Evolutionary conservation across 169 alveolate species (phyloP).

Genomic region (Eimeria falciformis): DNA sequence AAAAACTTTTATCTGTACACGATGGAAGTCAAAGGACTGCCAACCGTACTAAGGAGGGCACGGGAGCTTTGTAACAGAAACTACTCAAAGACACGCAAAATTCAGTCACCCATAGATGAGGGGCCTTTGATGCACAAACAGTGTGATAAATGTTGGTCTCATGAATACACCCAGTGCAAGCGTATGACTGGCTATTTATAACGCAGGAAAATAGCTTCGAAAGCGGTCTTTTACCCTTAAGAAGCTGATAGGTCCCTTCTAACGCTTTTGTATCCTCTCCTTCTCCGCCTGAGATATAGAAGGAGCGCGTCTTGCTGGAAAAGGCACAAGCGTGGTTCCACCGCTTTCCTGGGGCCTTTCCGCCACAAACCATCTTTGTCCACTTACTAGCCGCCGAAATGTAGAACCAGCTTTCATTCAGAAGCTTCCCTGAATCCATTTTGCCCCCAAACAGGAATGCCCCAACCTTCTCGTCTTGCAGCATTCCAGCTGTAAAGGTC

Average conservation of each 20-base stretch:
- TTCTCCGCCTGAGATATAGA: slow-evolving; percentile 30
- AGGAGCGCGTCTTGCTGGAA: neutral
- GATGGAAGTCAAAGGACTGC: too few relatives aligned
- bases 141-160: too few relatives aligned
- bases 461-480: neutral
- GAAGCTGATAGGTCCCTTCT: neutral
- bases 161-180: too few relatives aligned
- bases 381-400: neutral
- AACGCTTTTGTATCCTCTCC: neutral
- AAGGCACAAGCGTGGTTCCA: slow-evolving; percentile 42
- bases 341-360: neutral
- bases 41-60: too few relatives aligned
- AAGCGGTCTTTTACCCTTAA: slow-evolving; percentile 2
- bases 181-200: too few relatives aligned
- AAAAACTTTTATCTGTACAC: too few relatives aligned
- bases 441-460: slow-evolving; percentile 34
- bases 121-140: too few relatives aligned
- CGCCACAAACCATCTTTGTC: neutral
- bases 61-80: too few relatives aligned
- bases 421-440: neutral
- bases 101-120: too few relatives aligned
- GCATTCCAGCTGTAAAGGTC: neutral
- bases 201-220: too few relatives aligned
- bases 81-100: too few relatives aligned
- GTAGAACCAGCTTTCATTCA: slow-evolving; percentile 22